Base-by-base conservation (phyloP, 164 flowering plant genomes). In the Nelumbo lutea region DNA sequence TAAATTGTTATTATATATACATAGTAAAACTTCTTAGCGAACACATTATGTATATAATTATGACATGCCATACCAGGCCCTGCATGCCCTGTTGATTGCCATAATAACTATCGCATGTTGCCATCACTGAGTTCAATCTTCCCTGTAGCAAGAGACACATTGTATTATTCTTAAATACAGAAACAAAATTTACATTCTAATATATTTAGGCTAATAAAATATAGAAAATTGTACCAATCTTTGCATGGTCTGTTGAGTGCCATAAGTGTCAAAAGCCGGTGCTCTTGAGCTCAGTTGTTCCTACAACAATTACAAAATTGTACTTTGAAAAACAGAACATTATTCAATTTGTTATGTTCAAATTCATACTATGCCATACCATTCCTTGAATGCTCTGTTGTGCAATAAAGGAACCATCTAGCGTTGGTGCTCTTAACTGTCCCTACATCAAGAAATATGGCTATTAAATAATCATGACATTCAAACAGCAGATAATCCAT, bases 401-500 rank as follows among this genome's bases (percentile, higher is more conserved):
- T 72, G 76, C 73, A 56, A 82, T 86, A 74, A 76, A 84, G 75
- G 79, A 89, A 64, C 77, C 81, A 71, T 87, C 91, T 62, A 82
- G 85, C 0, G 95, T 86, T 61, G 88, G 88, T 77, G 84, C 88
- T 87, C 86, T 90, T 64, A 86, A 75, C 58, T 83, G 89, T 62
- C 81, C 84, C 85, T 84, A 76, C 52, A 71, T 14, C 39, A 50
- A 42, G 3, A 44, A 67, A 45, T 14, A 64, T 27, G 15, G 60
- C 8, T 46, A 58, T 9, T 59, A 6, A 14, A 56, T 62, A 3
- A 45, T 51, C 39, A 11, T 55, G 52, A n/a, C 8, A 43, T 42
- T 9, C 42, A 43, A 8, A 4, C n/a, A 64, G 39, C 46, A 60
- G 15, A 8, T 39, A 15, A 45, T 48, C 40, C 14, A 42, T n/a